Percentiles rank a stretch among this genome's conserved stretches.
These are phyloP conservation scores for Penicillium cataractarum DNA, from an alignment of 495 filamentous ascomycete species.

Conservation along the genomic window DNA sequence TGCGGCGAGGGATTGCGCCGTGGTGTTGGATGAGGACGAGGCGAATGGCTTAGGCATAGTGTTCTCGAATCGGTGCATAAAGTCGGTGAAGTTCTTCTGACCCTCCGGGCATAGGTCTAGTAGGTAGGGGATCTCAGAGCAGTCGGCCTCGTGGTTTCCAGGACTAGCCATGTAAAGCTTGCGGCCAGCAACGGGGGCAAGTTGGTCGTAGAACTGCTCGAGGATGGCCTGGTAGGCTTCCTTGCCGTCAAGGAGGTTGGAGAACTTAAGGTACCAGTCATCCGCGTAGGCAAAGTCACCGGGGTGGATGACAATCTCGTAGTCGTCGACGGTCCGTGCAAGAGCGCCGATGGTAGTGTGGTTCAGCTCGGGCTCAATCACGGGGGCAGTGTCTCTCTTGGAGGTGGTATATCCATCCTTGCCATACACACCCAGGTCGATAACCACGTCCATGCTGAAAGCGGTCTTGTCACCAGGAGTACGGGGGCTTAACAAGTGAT, in stretches of 20 bases:
- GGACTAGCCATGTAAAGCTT: slow-evolving; percentile 60
- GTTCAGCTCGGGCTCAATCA: slow-evolving; percentile 58
- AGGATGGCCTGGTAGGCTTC: slow-evolving; percentile 56
- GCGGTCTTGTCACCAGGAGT: slow-evolving; percentile 49
- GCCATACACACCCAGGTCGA: slow-evolving; percentile 61
- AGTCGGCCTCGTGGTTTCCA: slow-evolving; percentile 60
- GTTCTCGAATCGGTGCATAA: slow-evolving; percentile 55
- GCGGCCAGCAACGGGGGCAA: slow-evolving; percentile 45
- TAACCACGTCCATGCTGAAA: slow-evolving; percentile 52
- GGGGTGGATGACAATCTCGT: slow-evolving; percentile 63
- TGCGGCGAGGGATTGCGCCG: slow-evolving; percentile 49
- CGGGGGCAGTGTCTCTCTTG: slow-evolving; percentile 56
- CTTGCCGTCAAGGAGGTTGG: slow-evolving; percentile 43
- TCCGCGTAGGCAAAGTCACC: slow-evolving; percentile 60
- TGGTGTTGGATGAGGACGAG: slow-evolving; percentile 49
- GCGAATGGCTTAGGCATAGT: slow-evolving; percentile 54
- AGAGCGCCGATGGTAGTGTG: slow-evolving; percentile 63
- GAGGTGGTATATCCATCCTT: slow-evolving; percentile 58
- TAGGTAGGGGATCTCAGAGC: slow-evolving; percentile 46
- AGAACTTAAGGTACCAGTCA: slow-evolving; percentile 48
- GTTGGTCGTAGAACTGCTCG: slow-evolving; percentile 58
- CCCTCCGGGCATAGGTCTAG: slow-evolving; percentile 54
- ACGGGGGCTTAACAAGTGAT: slow-evolving; percentile 59
- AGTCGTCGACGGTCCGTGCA: slow-evolving; percentile 56
- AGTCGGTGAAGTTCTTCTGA: slow-evolving; percentile 65